Evolutionary conservation across 371 early-diverging fungal species (phyloP), one percentile per base, ranked within the genome.

Genomic region (Apophysomyces ossiformis): DNA sequence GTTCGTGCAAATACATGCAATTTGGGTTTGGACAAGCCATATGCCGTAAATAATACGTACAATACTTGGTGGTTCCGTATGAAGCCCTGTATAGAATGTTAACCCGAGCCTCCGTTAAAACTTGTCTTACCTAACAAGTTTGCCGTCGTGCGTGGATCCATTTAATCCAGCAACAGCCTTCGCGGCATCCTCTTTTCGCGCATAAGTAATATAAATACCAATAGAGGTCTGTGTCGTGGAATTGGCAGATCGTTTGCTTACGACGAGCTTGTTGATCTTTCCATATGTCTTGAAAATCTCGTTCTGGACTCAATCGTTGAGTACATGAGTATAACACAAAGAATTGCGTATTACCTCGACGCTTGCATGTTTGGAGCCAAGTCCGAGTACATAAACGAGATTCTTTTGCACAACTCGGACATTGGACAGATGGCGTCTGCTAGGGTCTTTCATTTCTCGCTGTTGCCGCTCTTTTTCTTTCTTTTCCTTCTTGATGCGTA

Each of bases 251-350:
- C 89, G 85, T 46, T 82, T 84, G 70, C 91, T 93, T 36, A 95
- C 82, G 32, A 96, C 95, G 11, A 97, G 89, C 73, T 95, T 93
- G 38, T 87, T 83, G 60, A 98, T 95, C 58, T 93, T 94, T 57
- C 99, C 99, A 79, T 91, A 97, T 78, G 96, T 96, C 32, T 96
- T 97, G 85, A 98, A 97, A 70, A 95, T 93, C 50, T 97, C 96
- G 58, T 87, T 84, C 71, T 89, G 85, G 7, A 2, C 54, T 18
- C 21, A 9, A 21, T 21, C 32, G 32, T 26, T 26, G 32, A 50
- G 16, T 50, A 50, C 9, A 26, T 50, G 21, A 21, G 21, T 11
- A 50, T 5, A 18, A 56, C 32, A 89, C n/a, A 3, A 13, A 39
- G 13, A 41, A 2, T 26, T 41, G 12, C 16, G 37, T 70, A 63